A percentile compares a stretch with the other conserved stretches of the same genome.
Conservation (phyloP, 257 asterid species). For the Solanum tarijense region DNA sequence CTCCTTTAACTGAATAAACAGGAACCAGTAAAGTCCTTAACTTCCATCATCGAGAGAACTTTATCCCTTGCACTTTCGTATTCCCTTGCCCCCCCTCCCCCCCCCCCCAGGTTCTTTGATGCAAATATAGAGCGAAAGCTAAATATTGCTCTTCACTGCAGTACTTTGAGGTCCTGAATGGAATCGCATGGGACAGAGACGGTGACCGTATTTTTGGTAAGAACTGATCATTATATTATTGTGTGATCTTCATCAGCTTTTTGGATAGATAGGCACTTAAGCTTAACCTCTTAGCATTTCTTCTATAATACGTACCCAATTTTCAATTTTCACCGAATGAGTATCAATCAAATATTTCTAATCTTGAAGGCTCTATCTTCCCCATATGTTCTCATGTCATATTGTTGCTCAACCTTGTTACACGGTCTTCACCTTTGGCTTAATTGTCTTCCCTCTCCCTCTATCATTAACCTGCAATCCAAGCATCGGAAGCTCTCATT, state of each 20-base stretch:
- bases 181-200: constrained; percentile 84
- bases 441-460: background rate
- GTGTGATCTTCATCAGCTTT: background rate
- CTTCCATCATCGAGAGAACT: background rate
- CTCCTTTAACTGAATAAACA: background rate
- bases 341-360: background rate
- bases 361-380: background rate
- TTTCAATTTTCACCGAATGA: background rate
- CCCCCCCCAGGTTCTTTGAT: background rate
- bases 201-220: constrained; percentile 61
- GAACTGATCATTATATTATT: background rate
- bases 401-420: background rate
- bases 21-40: background rate
- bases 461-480: background rate
- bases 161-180: constrained; percentile 76
- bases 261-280: background rate
- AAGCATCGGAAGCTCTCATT: background rate
- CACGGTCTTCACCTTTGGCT: background rate
- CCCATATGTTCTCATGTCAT: background rate
- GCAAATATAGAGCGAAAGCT: background rate
- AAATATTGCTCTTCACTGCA: constrained; percentile 21
- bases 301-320: background rate
- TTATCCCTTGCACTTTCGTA: background rate
- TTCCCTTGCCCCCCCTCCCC: background rate
- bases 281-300: background rate